Conservation (phyloP, 257 asterid species). For the Cinchona pubescens region DNA sequence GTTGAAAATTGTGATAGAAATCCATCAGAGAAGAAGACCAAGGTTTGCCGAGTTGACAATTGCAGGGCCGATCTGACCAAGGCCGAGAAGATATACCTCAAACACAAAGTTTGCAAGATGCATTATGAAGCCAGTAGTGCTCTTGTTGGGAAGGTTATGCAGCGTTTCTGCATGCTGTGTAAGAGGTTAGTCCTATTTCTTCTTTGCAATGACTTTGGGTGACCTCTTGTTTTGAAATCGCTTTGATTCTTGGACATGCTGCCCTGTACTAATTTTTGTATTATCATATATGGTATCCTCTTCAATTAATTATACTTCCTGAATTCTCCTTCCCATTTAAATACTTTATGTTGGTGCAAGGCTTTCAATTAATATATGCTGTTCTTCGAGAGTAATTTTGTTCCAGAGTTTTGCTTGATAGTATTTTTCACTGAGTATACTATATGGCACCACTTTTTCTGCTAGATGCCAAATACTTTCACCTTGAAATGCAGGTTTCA, state of each 20-base stretch:
- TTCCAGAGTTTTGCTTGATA: neutral
- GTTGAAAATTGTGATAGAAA: conserved; percentile 30
- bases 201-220: neutral
- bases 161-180: conserved; percentile 88
- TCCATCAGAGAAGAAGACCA: conserved; percentile 60
- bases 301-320: neutral
- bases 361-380: neutral
- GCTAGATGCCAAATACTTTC: conserved; percentile 10
- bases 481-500: conserved; percentile 53
- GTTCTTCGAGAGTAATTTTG: neutral
- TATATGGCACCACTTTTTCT: neutral
- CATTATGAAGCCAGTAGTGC: conserved; percentile 70
- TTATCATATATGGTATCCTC: neutral
- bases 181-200: conserved; percentile 48
- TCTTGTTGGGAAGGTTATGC: conserved; percentile 65
- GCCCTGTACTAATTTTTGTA: neutral
- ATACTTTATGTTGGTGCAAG: neutral
- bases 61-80: conserved; percentile 66
- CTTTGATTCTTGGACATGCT: neutral
- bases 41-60: conserved; percentile 69
- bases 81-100: conserved; percentile 74
- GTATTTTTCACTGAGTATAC: neutral
- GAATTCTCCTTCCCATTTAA: neutral
- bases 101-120: conserved; percentile 75
- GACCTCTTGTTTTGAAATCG: neutral